Base-by-base conservation (phyloP, 164 flowering plant species). In the Tetrastigma voinierianum region DNA sequence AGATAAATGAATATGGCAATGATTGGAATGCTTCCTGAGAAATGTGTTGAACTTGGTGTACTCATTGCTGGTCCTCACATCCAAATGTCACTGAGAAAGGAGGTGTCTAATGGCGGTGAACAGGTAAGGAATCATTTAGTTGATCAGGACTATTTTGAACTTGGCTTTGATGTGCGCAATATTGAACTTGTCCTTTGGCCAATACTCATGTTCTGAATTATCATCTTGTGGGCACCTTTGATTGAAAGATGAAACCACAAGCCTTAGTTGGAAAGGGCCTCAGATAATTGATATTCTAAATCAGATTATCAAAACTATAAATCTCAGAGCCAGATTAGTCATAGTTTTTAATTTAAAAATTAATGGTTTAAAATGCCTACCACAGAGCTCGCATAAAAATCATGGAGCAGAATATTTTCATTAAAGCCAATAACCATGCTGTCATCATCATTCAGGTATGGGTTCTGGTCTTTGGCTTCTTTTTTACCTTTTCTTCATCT, bases 101-200 rank as follows among this genome's bases (percentile, higher is more conserved):
- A 70, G 53, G 82, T 69, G 1, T 65, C 64, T 46, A 46, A 21
- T 44, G 53, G 67, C 70, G 66, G 67, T 2, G 70, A 66, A 64
- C 57, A 65, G 61, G 63, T 23, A n/a, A n/a, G 24, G 21, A 55
- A 58, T 64, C 59, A 49, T 66, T 45, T 20, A 17, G 52, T 20
- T 65, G 69, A 69, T 67, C 67, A 53, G 55, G 75, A 74, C 61
- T 70, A 73, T 51, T 44, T 71, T 67, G 67, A 51, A 58, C 60
- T 90, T 68, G 64, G 57, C 17, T 61, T 95, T 68, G 77, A 85
- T 73, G 24, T 89, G 16, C 75, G 76, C n/a, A 70, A 69, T 62
- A 74, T 87, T 72, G 87, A 89, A 63, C 64, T 82, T 84, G 83
- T 78, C 67, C 72, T 83, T 46, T 85, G 87, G 84, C 96, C 96